phyloP scores from a whole-genome alignment of 2,329 filamentous ascomycete species.

The Stenocarpella maydis region DNA sequence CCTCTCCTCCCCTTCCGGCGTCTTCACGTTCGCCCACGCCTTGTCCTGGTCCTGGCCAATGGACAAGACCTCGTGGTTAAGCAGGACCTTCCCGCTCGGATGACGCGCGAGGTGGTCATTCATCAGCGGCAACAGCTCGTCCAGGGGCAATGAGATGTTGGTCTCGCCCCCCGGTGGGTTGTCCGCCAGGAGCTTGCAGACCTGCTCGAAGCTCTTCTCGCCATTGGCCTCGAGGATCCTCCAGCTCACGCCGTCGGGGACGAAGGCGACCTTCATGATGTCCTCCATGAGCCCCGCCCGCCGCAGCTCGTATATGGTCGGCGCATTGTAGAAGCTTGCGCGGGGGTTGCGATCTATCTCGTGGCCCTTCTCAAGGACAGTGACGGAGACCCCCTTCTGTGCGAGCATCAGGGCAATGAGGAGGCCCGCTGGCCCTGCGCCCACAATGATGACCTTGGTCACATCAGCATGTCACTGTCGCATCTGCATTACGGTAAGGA shows the following conservation, averaged over 20 bases:
- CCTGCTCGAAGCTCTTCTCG: slow-evolving; percentile 32
- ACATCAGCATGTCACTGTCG: background rate
- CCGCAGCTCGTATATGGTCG: slow-evolving; percentile 40
- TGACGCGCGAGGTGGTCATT: slow-evolving; percentile 47
- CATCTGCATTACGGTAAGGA: too few relatives aligned
- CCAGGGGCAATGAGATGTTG: slow-evolving; percentile 54
- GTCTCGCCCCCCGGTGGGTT: slow-evolving; percentile 35
- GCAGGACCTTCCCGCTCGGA: slow-evolving; percentile 46
- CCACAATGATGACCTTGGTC: slow-evolving; percentile 37
- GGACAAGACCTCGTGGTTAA: slow-evolving; percentile 49
- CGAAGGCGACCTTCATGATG: slow-evolving; percentile 39
- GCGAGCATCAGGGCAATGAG: slow-evolving; percentile 39
- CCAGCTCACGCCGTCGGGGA: slow-evolving; percentile 42
- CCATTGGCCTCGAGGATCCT: slow-evolving; percentile 37
- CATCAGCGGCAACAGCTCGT: slow-evolving; percentile 52
- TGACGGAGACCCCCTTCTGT: slow-evolving; percentile 39
- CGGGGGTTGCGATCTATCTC: slow-evolving; percentile 43
- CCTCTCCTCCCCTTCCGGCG: slow-evolving; percentile 37
- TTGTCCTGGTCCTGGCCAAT: slow-evolving; percentile 46
- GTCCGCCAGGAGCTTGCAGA: slow-evolving; percentile 33
- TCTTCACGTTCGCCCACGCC: slow-evolving; percentile 45
- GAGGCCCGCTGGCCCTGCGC: slow-evolving; percentile 39
- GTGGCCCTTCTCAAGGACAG: slow-evolving; percentile 41
- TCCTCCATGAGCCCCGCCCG: slow-evolving; percentile 43
- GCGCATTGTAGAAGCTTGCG: slow-evolving; percentile 43